Base-by-base conservation (phyloP, 2,329 filamentous ascomycete genomes). In the Monosporascus sp. region DNA sequence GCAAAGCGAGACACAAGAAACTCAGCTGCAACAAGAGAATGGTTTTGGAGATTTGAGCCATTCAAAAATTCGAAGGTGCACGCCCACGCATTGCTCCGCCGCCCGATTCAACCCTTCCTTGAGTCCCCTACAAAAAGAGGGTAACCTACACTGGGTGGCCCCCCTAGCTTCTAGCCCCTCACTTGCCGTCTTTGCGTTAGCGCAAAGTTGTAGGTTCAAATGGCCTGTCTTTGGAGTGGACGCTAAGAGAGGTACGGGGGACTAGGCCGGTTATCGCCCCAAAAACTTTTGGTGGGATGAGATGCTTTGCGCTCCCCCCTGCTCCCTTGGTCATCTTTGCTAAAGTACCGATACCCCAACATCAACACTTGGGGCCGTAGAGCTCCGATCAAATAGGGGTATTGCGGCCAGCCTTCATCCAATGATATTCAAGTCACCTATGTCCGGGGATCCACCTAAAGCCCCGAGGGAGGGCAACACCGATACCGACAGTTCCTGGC, bases 291-390 rank as follows among this genome's bases (percentile, higher is more conserved):
- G 64, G 65, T 64, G 61, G 59, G 58, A 61, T 58, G 55, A 52
- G 54, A 48, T 52, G 45, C 27, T 27, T 34, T 53, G n/a, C 48
- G 25, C 6, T 51, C 47, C 37, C 51, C 51, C 51, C 47, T 45
- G 47, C 31, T 5, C 31, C 11, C 31, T 42, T 31, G 37, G 41
- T 36, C 41, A 47, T 17, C 36, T 14, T 11, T 34, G 31, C 47
- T 38, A 24, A 51, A 51, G 65, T 67, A 65, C 62, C 54, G 59
- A 59, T 68, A 68, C 65, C 65, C 63, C 65, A 68, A 68, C 65
- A 61, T 54, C 61, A 64, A 62, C 64, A 59, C 57, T 53, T 53
- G 42, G 42, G 24, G 42, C 20, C 4, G 14, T 5, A 46, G 22
- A 27, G 24, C 25, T 46, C 42, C 24, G 42, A 46, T 46, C 31